Base-by-base conservation (phyloP, 192 early-diverging fungal genomes). In the Coemansia sp. region DNA sequence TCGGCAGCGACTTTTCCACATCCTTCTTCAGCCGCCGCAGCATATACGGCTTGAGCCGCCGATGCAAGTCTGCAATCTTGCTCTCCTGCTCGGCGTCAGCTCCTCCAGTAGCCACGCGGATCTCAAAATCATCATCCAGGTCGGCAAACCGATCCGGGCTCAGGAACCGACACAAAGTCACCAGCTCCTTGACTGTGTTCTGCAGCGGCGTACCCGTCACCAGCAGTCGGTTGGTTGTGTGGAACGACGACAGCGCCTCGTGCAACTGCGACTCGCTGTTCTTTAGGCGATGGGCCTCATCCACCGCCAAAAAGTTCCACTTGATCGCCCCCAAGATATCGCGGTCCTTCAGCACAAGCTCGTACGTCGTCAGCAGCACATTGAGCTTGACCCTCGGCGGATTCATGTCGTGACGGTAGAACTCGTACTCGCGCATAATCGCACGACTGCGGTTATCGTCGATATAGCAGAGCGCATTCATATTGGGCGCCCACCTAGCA, bases 141-240 rank as follows among this genome's bases (percentile, higher is more conserved):
- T 92, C 90, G 38, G 86, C 89, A 67, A 95, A 92, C 65, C 95
- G 93, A 55, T 87, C 92, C 0, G 98, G 97, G 87, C 91, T 97
- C 69, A 99, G 78, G 84, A 99, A 99, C 50, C 94, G 89, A 39
- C 95, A 89, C 10, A 99, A 78, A 0, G 95, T 88, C 11, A 94
- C 85, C 19, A 99, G 84, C 74, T 99, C 98, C 82, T 95, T 93
- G 37, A 98, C 91, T 21, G 90, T 94, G 84, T 99, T 99, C 73
- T 98, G 96, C 60, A 99, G 86, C n/a, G 98, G 98, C 23, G 98
- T 99, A 21, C 98, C 98, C 0, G 98, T 99, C 58, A 99, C 94
- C 34, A 99, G 84, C 10, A 99, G 84, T 2, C 98, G 90, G 69
- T 97, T 98, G 15, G 86, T 85, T 5, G 94, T 95, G 68, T 89